Conservation (phyloP, 1,139 yeast species). For the Candida glucosophila region DNA sequence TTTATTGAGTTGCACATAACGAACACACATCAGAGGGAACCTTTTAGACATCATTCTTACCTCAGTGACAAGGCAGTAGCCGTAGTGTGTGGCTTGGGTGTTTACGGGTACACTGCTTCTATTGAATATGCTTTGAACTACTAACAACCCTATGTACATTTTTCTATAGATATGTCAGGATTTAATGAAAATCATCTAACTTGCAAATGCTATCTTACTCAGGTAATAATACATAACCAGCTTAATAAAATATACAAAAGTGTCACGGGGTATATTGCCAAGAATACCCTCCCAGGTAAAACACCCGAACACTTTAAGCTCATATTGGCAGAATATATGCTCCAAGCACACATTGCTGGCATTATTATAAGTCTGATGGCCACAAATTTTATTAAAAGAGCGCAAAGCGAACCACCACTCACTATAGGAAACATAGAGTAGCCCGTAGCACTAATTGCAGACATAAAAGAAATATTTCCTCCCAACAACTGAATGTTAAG, state of each 20-base stretch:
- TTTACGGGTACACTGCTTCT: constrained; percentile 41
- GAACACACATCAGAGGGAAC: constrained; percentile 41
- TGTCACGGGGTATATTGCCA: constrained; percentile 77
- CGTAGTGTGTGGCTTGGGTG: constrained; percentile 40
- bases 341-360: constrained; percentile 56
- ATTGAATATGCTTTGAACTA: constrained; percentile 28
- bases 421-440: constrained; percentile 76
- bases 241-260: constrained; percentile 65
- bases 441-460: constrained; percentile 74
- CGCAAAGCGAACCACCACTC: constrained; percentile 53
- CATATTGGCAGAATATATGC: constrained; percentile 59
- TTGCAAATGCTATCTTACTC: neutral
- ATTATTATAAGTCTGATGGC: constrained; percentile 48
- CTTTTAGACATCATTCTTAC: constrained; percentile 41
- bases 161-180: no score
- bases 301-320: constrained; percentile 66
- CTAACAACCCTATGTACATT: no score
- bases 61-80: constrained; percentile 42
- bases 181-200: no score
- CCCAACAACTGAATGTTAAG: constrained; percentile 71
- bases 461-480: constrained; percentile 61
- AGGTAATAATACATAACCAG: constrained; percentile 69
- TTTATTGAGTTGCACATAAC: constrained; percentile 42
- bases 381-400: constrained; percentile 44
- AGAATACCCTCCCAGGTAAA: constrained; percentile 54